Evolutionary conservation across 2,329 filamentous ascomycete genomes (phyloP).

Genomic region (Paracoccidioides lutzii): DNA sequence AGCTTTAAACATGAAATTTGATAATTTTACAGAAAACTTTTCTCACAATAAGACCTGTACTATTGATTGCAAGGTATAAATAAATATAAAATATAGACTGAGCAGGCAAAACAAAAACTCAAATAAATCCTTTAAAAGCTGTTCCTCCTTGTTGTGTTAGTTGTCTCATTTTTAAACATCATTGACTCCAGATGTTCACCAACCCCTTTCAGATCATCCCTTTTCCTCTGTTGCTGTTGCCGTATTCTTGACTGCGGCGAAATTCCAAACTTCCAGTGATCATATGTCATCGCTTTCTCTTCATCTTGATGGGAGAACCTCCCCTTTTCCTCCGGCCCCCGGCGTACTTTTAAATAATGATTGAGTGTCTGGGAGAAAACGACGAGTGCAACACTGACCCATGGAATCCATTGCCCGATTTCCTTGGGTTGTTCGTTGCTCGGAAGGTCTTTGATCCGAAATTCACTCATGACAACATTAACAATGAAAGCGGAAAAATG

Average conservation of each 20-base stretch:
- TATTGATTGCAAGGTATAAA: background rate
- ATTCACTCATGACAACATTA: conserved; percentile 15
- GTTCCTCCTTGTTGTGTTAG: background rate
- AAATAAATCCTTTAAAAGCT: background rate
- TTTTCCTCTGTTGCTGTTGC: background rate
- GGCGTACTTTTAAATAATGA: conserved; percentile 3
- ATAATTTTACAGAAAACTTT: too few species aligned
- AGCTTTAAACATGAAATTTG: too few species aligned
- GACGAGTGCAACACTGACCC: conserved; percentile 13
- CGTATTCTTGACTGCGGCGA: background rate
- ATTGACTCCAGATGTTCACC: background rate
- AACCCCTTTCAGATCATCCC: background rate
- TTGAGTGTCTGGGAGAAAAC: conserved; percentile 14
- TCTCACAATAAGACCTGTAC: too few species aligned
- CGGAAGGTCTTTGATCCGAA: conserved; percentile 9
- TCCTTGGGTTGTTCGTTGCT: conserved; percentile 13
- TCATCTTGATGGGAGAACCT: background rate
- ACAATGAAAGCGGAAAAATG: conserved; percentile 9
- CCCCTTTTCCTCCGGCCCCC: background rate
- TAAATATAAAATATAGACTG: background rate
- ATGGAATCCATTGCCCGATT: conserved; percentile 16
- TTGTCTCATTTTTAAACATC: background rate
- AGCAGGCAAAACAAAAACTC: background rate
- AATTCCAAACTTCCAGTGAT: background rate
- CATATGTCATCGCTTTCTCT: background rate